phyloP scores from a whole-genome alignment of 2,329 filamentous ascomycete genomes.

The Fusarium phyllophilum region DNA sequence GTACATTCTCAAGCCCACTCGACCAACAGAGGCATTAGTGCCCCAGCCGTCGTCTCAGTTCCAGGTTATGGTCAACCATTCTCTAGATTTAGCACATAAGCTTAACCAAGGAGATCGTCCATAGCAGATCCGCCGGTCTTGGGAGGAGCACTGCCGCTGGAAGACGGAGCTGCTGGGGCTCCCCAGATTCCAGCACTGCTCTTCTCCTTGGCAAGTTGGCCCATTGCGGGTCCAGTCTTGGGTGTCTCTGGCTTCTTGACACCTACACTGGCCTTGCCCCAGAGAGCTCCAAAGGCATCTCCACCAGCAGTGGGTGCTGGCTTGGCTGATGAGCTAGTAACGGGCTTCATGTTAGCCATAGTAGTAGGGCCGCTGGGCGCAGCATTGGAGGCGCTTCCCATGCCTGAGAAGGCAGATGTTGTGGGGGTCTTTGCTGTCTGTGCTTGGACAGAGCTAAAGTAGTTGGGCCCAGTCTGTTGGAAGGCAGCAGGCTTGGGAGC shows the following conservation, averaged over 20 bases:
- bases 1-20: conserved; percentile 31
- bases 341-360: conserved; percentile 60
- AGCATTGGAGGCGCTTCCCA: conserved; percentile 43
- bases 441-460: conserved; percentile 84
- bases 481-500: conserved; percentile 70
- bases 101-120: conserved; percentile 61
- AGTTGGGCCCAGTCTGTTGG: conserved; percentile 84
- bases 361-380: conserved; percentile 51
- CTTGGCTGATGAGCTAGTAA: conserved; percentile 61
- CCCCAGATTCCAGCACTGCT: conserved; percentile 96
- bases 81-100: neutral
- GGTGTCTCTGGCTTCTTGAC: conserved; percentile 77
- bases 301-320: conserved; percentile 67
- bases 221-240: conserved; percentile 78
- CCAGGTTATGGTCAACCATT: conserved; percentile 25
- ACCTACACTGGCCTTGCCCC: conserved; percentile 78
- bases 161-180: conserved; percentile 60
- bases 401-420: conserved; percentile 42
- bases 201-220: conserved; percentile 98
- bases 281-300: conserved; percentile 91
- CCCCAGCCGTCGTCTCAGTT: conserved; percentile 22
- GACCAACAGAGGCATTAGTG: conserved; percentile 8
- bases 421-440: conserved; percentile 46
- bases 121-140: conserved; percentile 53
- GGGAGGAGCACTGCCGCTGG: conserved; percentile 41